Percentiles rank a stretch among this genome's conserved stretches.
Evolutionary conservation across 768 basidiomycete genomes (phyloP).

Genomic region (Jaapia argillacea): DNA sequence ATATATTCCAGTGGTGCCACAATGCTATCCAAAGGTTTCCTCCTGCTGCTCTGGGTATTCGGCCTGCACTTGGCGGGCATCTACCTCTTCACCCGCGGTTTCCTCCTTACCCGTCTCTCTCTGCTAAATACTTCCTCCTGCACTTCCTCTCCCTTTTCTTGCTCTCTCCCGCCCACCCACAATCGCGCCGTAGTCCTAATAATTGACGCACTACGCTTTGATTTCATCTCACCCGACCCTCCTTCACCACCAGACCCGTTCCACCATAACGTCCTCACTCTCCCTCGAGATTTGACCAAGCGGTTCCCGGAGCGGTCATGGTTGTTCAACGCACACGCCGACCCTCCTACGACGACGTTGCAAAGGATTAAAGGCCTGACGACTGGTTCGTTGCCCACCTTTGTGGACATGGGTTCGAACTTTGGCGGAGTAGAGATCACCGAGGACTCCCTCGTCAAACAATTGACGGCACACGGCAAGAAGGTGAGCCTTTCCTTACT

Average conservation of each 20-base stretch:
- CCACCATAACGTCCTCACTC: constrained; percentile 75
- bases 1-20: no score
- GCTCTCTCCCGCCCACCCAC: constrained; percentile 56
- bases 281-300: constrained; percentile 65
- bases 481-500: constrained; percentile 33
- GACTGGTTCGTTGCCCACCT: constrained; percentile 91
- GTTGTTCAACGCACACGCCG: constrained; percentile 82
- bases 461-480: constrained; percentile 49
- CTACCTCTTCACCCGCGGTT: constrained; percentile 86
- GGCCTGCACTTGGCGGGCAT: constrained; percentile 69
- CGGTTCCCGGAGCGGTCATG: constrained; percentile 63
- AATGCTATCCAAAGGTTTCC: constrained; percentile 13
- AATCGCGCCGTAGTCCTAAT: constrained; percentile 75
- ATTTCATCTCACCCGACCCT: constrained; percentile 75
- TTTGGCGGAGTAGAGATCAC: constrained; percentile 80
- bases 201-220: constrained; percentile 89
- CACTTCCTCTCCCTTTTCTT: constrained; percentile 17
- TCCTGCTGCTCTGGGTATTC: constrained; percentile 46
- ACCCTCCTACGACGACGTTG: constrained; percentile 91
- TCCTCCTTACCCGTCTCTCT: constrained; percentile 73
- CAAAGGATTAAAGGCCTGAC: constrained; percentile 94
- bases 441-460: constrained; percentile 84
- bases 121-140: constrained; percentile 47
- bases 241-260: constrained; percentile 50
- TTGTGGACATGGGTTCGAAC: constrained; percentile 88